A percentile compares a stretch with the other conserved stretches of the same genome.
Evolutionary conservation across 306 rosid species (phyloP).

Genomic region (Fragaria ananassa): DNA sequence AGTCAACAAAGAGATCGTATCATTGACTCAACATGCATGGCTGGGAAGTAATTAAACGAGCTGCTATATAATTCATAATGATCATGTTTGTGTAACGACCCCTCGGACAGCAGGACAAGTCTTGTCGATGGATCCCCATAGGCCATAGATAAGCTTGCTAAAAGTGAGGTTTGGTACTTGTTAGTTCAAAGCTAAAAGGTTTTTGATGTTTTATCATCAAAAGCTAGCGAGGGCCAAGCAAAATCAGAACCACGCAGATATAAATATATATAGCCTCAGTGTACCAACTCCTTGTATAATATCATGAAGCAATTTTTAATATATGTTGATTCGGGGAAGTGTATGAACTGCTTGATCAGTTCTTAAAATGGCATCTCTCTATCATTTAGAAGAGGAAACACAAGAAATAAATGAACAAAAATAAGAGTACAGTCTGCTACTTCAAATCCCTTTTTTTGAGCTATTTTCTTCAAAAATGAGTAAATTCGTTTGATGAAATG

Average conservation of each 20-base stretch:
- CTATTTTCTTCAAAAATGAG: neutral
- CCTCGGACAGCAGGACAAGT: neutral
- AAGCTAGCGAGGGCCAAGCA: neutral
- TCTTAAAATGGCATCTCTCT: neutral
- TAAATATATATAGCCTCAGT: neutral
- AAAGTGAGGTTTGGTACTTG: neutral
- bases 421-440: too few species aligned
- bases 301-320: neutral
- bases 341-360: neutral
- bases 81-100: neutral
- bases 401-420: neutral
- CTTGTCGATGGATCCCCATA: conserved; percentile 3
- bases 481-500: neutral
- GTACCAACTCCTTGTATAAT: neutral
- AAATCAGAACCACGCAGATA: conserved; percentile 2
- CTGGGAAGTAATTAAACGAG: neutral
- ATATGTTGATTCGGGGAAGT: neutral
- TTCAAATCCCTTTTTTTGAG: neutral
- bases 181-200: conserved; percentile 2
- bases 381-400: neutral
- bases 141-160: neutral
- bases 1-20: conserved; percentile 23
- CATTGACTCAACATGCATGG: conserved; percentile 11
- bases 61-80: neutral
- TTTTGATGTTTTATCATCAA: conserved; percentile 3